A percentile compares a stretch with the other conserved stretches of the same genome.
Evolutionary conservation across 169 alveolate genomes (phyloP).

Genomic region (Besnoitia besnoiti): DNA sequence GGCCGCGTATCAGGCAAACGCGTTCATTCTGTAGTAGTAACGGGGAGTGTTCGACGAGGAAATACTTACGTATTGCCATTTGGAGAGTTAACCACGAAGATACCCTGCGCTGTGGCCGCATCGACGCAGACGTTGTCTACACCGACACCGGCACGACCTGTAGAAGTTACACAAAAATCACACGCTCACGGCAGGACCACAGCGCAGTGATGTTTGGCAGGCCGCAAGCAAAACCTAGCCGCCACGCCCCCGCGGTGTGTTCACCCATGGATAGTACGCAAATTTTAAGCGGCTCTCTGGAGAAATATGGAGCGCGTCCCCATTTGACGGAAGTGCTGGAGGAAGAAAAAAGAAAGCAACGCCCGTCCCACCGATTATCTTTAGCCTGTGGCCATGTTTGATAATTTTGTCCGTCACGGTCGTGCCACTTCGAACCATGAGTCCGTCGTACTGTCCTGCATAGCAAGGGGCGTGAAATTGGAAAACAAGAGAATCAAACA

Average conservation of each 20-base stretch:
- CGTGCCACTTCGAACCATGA: slow-evolving; percentile 48
- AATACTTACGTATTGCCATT: slow-evolving; percentile 45
- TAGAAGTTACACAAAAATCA: too few species aligned
- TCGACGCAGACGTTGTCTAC: slow-evolving; percentile 64
- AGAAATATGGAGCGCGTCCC: not conserved
- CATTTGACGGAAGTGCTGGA: not conserved
- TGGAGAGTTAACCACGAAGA: slow-evolving; percentile 66
- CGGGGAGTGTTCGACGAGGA: not conserved
- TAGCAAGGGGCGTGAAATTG: too few species aligned
- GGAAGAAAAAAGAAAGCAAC: not conserved
- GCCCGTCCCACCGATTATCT: slow-evolving; percentile 38
- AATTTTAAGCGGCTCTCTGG: too few species aligned
- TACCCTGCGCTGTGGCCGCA: slow-evolving; percentile 61
- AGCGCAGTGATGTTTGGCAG: too few species aligned
- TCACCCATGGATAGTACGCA: too few species aligned
- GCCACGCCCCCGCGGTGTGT: too few species aligned
- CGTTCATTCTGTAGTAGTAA: too few species aligned
- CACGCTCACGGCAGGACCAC: too few species aligned
- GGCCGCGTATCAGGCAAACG: too few species aligned
- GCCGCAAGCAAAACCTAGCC: too few species aligned
- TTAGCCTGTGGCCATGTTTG: slow-evolving; percentile 6
- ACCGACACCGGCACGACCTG: slow-evolving; percentile 68
- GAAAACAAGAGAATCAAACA: too few species aligned
- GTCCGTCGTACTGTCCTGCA: slow-evolving; percentile 42
- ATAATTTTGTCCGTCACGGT: slow-evolving; percentile 42